Base-by-base conservation (phyloP, 257 asterid genomes). In the Primulina eburnea region DNA sequence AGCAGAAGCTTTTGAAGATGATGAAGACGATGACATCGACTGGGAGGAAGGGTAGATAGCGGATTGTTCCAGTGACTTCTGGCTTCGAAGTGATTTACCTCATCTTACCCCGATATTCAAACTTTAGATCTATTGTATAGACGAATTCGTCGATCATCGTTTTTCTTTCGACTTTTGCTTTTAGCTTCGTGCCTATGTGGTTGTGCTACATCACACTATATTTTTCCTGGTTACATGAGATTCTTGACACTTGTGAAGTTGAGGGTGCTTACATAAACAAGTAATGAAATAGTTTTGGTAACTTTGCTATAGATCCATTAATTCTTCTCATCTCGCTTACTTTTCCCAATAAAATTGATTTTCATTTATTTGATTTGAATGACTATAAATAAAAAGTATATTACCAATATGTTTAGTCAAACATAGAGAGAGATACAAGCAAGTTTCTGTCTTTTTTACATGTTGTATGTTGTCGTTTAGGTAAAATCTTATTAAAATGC, bases 21-120 rank as follows among this genome's bases (percentile, higher is more conserved):
- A 50, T 17, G 57, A 50, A 24, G 88, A 83, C 1, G 93, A 85
- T 50, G 93, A 75, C 64, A 74, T 84, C 5, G 95, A 86, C 76
- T 90, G 97, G 97, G 95, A 90, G 73, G 95, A 90, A 33, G 97
- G 95, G 24, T 89, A 69, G 82, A 69, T 9, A 50, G 29, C 37
- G 1, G 69, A 20, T 32, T 40, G 16, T 6, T 2, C 32, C 17
- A 4, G 2, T 64, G 20, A 55, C 17, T 17, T 63, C n/a, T 32
- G 5, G 38, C 18, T 35, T 64, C n/a, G 30, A 65, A 37, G 18
- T 20, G 56, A 10, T 34, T 26, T 4, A 18, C 58, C 12, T 37
- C 7, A 8, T 9, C 57, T 38, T 50, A 38, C 69, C 32, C 32
- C 69, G 20, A 50, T 50, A 1, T 50, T 0, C 21, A 50, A 50